These are phyloP conservation scores for Glonium stellatum DNA, from an alignment of 495 filamentous ascomycete genomes.

Conservation along the genomic window DNA sequence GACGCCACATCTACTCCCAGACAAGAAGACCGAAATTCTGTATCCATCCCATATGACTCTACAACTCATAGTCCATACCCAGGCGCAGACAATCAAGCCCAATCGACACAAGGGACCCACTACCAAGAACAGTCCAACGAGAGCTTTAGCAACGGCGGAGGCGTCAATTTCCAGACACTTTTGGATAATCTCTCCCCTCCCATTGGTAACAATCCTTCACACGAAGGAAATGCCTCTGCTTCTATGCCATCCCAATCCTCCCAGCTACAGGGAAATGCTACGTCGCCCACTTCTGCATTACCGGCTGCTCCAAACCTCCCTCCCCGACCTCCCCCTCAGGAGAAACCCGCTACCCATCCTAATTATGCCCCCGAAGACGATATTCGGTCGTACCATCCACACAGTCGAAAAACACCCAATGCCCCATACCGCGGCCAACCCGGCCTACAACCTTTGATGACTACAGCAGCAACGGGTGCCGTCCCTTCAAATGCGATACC, in stretches of 20 bases:
- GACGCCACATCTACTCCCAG: slow-evolving; percentile 15
- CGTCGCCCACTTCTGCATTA: slow-evolving; percentile 38
- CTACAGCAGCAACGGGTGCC: slow-evolving; percentile 42
- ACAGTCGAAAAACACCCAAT: slow-evolving; percentile 39
- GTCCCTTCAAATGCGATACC: neutral
- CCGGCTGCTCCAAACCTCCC: slow-evolving; percentile 47
- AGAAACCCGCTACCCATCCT: slow-evolving; percentile 51
- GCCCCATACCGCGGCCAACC: slow-evolving; percentile 43
- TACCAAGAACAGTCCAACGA: slow-evolving; percentile 12
- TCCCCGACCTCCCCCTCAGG: slow-evolving; percentile 48
- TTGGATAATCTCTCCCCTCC: slow-evolving; percentile 35
- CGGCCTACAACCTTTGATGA: slow-evolving; percentile 40
- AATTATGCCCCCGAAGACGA: slow-evolving; percentile 51
- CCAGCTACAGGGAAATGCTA: slow-evolving; percentile 12
- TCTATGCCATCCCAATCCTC: slow-evolving; percentile 7
- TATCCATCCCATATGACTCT: slow-evolving; percentile 24
- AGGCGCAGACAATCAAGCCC: slow-evolving; percentile 15
- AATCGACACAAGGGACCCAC: slow-evolving; percentile 11
- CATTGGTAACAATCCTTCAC: slow-evolving; percentile 10
- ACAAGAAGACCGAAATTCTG: slow-evolving; percentile 23
- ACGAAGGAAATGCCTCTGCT: slow-evolving; percentile 14
- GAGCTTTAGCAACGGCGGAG: slow-evolving; percentile 14
- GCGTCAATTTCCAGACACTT: slow-evolving; percentile 39
- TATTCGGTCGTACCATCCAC: slow-evolving; percentile 52
- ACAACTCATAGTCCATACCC: slow-evolving; percentile 16